phyloP scores from a whole-genome alignment of 106 monocot species.

The Platanthera zijinensis region DNA sequence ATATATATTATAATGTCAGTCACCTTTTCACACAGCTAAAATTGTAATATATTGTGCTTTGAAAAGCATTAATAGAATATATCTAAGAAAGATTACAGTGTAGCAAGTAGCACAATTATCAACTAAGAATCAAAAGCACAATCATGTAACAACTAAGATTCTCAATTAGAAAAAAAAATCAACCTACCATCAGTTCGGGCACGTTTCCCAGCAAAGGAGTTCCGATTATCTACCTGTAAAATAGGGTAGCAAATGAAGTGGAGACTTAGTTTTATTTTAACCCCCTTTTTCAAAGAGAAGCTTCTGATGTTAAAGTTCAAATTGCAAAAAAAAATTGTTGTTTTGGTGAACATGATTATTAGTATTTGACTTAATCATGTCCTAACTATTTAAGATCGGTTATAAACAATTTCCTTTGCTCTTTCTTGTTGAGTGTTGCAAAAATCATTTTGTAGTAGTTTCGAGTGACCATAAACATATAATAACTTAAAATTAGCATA shows the following conservation, averaged over 20 bases:
- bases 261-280: background rate
- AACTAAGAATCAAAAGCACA: background rate
- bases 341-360: background rate
- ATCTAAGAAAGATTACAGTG: background rate
- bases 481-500: background rate
- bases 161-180: background rate
- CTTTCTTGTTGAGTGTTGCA: background rate
- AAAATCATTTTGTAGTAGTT: background rate
- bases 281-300: background rate
- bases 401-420: background rate
- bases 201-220: slow-evolving; percentile 3
- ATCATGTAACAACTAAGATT: background rate
- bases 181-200: slow-evolving; percentile 6
- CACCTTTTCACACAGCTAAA: background rate
- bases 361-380: background rate
- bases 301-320: background rate
- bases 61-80: background rate
- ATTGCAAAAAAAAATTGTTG: background rate
- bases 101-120: background rate
- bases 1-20: background rate
- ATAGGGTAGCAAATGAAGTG: background rate
- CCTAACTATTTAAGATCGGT: background rate
- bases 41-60: background rate
- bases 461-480: background rate
- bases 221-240: slow-evolving; percentile 3